Evolutionary conservation across 371 early-diverging fungal genomes (phyloP).

Genomic region (Rhizopus stolonifer): DNA sequence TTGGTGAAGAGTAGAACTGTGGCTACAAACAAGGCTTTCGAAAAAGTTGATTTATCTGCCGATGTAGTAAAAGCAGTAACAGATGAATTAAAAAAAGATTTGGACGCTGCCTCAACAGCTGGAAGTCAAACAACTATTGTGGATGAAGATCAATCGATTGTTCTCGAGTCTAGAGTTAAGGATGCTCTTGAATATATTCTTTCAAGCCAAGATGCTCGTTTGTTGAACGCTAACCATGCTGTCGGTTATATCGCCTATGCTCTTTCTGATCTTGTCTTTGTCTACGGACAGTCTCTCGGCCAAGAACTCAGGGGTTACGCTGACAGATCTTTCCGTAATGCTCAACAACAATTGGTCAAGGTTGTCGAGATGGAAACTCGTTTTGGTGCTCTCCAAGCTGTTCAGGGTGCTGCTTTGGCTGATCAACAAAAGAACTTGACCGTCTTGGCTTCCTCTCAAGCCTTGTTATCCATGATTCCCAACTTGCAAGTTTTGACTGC

Average conservation of each 20-base stretch:
- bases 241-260: conserved; percentile 74
- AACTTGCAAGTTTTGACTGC: conserved; percentile 71
- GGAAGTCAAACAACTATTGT: conserved; percentile 50
- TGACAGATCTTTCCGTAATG: conserved; percentile 56
- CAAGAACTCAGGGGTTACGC: conserved; percentile 64
- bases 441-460: conserved; percentile 72
- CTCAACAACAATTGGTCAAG: conserved; percentile 61
- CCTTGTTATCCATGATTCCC: conserved; percentile 80
- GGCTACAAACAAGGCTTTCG: conserved; percentile 8
- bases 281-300: conserved; percentile 65
- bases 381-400: conserved; percentile 77
- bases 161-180: conserved; percentile 37
- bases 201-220: conserved; percentile 22
- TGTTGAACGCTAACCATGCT: conserved; percentile 67
- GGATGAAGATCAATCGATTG: conserved; percentile 38
- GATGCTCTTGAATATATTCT: conserved; percentile 28
- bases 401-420: conserved; percentile 76
- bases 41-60: conserved; percentile 22
- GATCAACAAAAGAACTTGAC: conserved; percentile 43
- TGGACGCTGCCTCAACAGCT: conserved; percentile 36
- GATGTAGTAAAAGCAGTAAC: conserved; percentile 29
- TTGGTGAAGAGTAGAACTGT: conserved; percentile 23
- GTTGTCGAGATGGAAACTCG: conserved; percentile 76
- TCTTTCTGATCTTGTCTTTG: conserved; percentile 76
- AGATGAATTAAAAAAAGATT: conserved; percentile 26